Evolutionary conservation across 768 basidiomycete genomes (phyloP).

Genomic region (Tulasnella sp.): DNA sequence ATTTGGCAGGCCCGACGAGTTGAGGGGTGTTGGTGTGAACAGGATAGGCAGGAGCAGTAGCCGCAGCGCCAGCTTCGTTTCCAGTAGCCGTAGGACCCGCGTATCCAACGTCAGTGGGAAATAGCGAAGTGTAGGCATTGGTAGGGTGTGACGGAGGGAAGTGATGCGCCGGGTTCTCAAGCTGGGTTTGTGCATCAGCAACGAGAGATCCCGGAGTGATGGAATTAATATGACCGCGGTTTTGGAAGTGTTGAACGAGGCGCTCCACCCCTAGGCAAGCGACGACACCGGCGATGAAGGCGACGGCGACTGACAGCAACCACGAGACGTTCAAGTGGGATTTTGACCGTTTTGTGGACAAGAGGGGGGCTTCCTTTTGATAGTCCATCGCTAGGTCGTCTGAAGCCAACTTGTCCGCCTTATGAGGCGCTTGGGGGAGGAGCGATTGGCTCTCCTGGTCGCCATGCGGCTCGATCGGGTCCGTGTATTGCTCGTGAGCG

Average conservation of each 20-base stretch:
- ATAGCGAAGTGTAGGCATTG: constrained; percentile 56
- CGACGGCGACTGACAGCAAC: constrained; percentile 28
- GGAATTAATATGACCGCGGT: not conserved
- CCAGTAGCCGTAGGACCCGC: constrained; percentile 56
- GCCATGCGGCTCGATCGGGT: not conserved
- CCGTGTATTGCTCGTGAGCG: constrained; percentile 12
- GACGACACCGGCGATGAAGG: constrained; percentile 44
- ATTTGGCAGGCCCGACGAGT: constrained; percentile 19
- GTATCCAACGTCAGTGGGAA: constrained; percentile 68
- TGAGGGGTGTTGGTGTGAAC: constrained; percentile 43
- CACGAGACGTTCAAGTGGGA: not conserved
- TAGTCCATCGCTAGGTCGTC: not conserved
- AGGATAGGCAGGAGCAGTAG: constrained; percentile 39
- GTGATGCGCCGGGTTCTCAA: not conserved
- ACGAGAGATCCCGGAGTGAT: not conserved
- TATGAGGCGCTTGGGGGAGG: not conserved
- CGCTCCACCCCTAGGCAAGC: constrained; percentile 41
- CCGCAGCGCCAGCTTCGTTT: constrained; percentile 21
- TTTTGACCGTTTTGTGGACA: not conserved
- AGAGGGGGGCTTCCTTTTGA: not conserved
- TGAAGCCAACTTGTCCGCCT: not conserved
- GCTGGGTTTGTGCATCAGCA: too few species aligned
- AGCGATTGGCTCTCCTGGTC: constrained; percentile 3
- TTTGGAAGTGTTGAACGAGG: constrained; percentile 21
- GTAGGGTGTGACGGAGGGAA: constrained; percentile 59